Evolutionary conservation across 768 basidiomycete genomes (phyloP).

Genomic region (Russula olivacea): DNA sequence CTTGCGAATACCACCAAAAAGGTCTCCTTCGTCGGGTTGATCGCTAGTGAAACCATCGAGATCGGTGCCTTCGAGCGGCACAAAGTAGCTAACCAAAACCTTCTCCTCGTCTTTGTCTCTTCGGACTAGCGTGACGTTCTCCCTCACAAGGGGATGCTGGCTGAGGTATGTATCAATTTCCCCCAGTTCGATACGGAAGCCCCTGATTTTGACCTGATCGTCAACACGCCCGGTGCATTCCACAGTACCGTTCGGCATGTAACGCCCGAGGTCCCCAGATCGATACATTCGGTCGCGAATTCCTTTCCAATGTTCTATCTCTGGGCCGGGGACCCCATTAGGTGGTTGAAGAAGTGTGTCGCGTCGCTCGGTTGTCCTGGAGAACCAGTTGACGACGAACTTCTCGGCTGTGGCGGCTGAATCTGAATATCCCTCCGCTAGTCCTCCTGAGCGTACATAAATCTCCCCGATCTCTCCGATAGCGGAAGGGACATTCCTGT

Average conservation of each 20-base stretch:
- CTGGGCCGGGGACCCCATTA: slow-evolving; percentile 52
- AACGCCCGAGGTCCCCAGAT: slow-evolving; percentile 93
- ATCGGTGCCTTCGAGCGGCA: slow-evolving; percentile 67
- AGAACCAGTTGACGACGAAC: slow-evolving; percentile 94
- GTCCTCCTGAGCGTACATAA: slow-evolving; percentile 92
- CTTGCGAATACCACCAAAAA: slow-evolving; percentile 71
- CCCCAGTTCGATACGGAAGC: slow-evolving; percentile 96
- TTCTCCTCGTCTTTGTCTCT: slow-evolving; percentile 99
- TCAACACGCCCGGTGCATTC: slow-evolving; percentile 97
- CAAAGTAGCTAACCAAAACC: slow-evolving; percentile 95
- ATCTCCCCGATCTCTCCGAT: slow-evolving; percentile 98
- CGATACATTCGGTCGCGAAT: slow-evolving; percentile 97
- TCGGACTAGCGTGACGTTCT: slow-evolving; percentile 95
- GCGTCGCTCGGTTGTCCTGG: slow-evolving; percentile 41
- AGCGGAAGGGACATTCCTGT: slow-evolving; percentile 80
- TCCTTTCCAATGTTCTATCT: slow-evolving; percentile 86
- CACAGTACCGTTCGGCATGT: slow-evolving; percentile 85
- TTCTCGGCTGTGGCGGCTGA: slow-evolving; percentile 77
- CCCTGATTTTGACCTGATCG: slow-evolving; percentile 98
- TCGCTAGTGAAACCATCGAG: slow-evolving; percentile 71
- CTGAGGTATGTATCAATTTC: slow-evolving; percentile 97
- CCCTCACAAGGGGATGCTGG: slow-evolving; percentile 88
- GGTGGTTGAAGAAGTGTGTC: slow-evolving; percentile 70
- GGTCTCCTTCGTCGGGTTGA: slow-evolving; percentile 44
- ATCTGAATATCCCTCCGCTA: slow-evolving; percentile 94